Evolutionary conservation across 2,329 filamentous ascomycete genomes (phyloP), one percentile per base, ranked within the genome.

Genomic region (Botrytis deweyae): DNA sequence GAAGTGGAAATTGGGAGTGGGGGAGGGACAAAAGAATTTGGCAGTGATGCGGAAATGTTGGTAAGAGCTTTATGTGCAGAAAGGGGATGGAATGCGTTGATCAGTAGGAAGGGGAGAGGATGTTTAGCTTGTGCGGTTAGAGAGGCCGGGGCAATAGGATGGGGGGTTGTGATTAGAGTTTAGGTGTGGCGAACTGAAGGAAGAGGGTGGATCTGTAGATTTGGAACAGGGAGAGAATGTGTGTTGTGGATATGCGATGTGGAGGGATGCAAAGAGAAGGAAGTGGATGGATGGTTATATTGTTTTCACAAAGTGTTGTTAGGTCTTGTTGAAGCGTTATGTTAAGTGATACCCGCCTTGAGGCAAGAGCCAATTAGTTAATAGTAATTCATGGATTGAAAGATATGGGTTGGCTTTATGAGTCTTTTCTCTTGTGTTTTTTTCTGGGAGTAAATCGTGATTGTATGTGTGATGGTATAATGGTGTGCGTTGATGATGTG

Each of bases 111-210:
- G 58, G 88, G 89, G 76, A 86, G 91, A 75, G 92, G 91, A 0
- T 95, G 93, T 80, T 82, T 95, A 52, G 88, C 88, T 5, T 95
- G 93, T 81, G 91, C 91, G 59, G 88, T 95, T 62, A 87, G 93
- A 29, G 92, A 95, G 83, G 92, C 92, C 0, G 89, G 89, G 8
- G 92, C 90, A 4, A 80, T 94, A 74, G 90, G 89, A 3, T 90
- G 93, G 85, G 75, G 74, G 42, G 77, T 80, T 55, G 71, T 80
- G 61, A 49, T 80, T n/a, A 77, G 78, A 72, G 64, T 66, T 33
- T 36, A 68, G 25, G 29, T n/a, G 33, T 36, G 25, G 33, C 12
- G 29, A 61, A 20, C 22, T 22, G 40, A 29, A 29, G 8, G 29
- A 61, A 55, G 59, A 3, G 25, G 33, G 29, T 16, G 18, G 33